Base-by-base conservation (phyloP, 495 filamentous ascomycete genomes). In the Daldinia caldariorum region DNA sequence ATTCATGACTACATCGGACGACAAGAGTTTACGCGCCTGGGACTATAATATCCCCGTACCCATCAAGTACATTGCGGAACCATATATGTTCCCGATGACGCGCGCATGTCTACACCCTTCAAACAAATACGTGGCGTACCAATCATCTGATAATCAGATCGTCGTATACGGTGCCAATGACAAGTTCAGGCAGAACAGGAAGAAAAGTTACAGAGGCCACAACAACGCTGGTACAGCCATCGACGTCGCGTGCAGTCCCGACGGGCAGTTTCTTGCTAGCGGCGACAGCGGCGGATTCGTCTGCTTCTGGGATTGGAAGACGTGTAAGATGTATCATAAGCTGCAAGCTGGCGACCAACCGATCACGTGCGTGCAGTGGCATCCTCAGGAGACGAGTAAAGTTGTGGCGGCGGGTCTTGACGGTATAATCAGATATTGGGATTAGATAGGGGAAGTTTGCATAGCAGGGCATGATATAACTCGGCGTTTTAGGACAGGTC, bases 231-330 rank as follows among this genome's bases (percentile, higher is more conserved):
- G 95, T 13, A 97, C 97, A 75, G 94, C 91, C 29, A 92, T 97
- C 71, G 95, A 97, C 72, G 84, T 99, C 54, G 89, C 89, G 41
- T 90, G 94, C 78, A 91, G 88, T 61, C 95, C 95, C 1, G 95
- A 97, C 74, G 95, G 95, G 3, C 91, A 94, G 74, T 93, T 97
- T 75, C 83, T 98, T 56, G 88, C 84, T 12, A 90, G 86, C 37
- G 95, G 95, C 60, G 96, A 98, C 77, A 90, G 84, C 41, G 93
- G 84, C 41, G 95, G 95, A 22, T 97, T 86, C 72, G 89, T 94
- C 49, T 97, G 92, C 79, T 97, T 97, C 82, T 99, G 94, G 94
- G 94, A 97, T 78, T 98, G 92, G 89, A 99, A 98, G 88, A 97
- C 93, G 39, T 93, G 94, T 74, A 98, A 97, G 81, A 92, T 99